phyloP scores from a whole-genome alignment of 805 yeast species.

The Candida nemodendra region DNA sequence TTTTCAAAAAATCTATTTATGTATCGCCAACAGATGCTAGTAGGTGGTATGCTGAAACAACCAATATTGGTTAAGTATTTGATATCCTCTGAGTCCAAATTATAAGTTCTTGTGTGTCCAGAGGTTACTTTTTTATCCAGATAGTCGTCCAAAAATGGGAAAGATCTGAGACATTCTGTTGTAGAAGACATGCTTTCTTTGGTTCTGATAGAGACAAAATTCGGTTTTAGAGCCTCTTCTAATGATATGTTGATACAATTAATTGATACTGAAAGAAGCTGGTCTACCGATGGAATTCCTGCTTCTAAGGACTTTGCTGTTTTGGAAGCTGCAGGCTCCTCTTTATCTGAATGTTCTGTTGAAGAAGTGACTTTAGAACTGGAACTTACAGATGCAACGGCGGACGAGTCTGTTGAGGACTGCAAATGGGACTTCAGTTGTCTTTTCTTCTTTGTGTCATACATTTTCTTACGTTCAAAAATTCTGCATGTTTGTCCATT shows the following conservation, averaged over 20 bases:
- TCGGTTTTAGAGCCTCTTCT: conserved; percentile 3
- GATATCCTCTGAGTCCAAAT: conserved; percentile 43
- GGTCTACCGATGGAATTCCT: neutral
- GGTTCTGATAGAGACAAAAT: conserved; percentile 2
- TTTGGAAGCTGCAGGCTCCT: conserved; percentile 1
- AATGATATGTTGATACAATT: neutral
- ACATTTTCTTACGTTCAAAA: conserved; percentile 16
- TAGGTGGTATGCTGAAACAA: conserved; percentile 62
- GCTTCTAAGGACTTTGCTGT: neutral
- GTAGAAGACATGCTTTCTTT: conserved; percentile 3
- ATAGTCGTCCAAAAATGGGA: conserved; percentile 2
- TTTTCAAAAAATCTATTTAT: conserved; percentile 58
- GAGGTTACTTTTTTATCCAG: neutral
- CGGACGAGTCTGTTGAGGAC: neutral
- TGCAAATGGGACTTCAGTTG: neutral
- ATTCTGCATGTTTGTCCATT: conserved; percentile 9
- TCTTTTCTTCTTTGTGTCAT: conserved; percentile 15
- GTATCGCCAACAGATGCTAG: conserved; percentile 55
- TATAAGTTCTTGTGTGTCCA: conserved; percentile 6
- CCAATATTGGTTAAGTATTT: conserved; percentile 62
- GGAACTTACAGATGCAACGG: neutral
- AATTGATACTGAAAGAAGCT: conserved; percentile 1
- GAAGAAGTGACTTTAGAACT: neutral
- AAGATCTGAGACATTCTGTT: conserved; percentile 4
- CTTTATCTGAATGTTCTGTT: neutral